A percentile compares a stretch with the other conserved stretches of the same genome.
These are phyloP conservation scores for Chaetomium cochliodes DNA, from an alignment of 495 filamentous ascomycete genomes.

Conservation along the genomic window DNA sequence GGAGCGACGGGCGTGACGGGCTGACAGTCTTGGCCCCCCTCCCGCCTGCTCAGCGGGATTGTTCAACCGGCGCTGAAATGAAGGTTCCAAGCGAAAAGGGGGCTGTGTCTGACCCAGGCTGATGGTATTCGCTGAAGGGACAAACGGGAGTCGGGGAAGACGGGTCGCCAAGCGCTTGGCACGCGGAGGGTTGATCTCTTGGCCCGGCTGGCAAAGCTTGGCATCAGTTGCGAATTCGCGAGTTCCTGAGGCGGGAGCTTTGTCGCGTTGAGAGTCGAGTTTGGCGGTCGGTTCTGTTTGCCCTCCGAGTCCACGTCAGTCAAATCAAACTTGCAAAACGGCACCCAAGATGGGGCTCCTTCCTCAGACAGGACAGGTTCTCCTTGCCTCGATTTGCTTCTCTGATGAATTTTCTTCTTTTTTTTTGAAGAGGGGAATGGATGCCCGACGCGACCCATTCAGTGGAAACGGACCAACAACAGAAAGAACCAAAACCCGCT, in stretches of 20 bases:
- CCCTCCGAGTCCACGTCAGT: no score
- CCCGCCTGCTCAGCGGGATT: background rate
- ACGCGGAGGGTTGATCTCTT: constrained; percentile 25
- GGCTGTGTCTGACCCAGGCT: constrained; percentile 21
- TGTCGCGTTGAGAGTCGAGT: background rate
- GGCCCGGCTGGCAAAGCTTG: constrained; percentile 14
- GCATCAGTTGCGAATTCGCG: constrained; percentile 10
- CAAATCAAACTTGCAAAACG: no score
- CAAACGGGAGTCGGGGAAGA: constrained; percentile 21
- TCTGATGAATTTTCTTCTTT: no score
- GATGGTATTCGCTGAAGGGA: constrained; percentile 20
- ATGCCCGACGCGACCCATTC: background rate
- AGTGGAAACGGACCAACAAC: background rate
- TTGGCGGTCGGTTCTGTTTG: background rate
- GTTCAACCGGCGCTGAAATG: constrained; percentile 1
- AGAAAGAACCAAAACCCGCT: background rate
- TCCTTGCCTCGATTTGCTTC: no score
- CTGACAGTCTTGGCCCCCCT: constrained; percentile 1
- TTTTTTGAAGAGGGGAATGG: background rate
- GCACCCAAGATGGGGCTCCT: no score
- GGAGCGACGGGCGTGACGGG: no score
- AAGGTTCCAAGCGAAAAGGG: constrained; percentile 13
- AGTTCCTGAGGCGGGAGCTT: background rate
- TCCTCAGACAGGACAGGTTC: no score
- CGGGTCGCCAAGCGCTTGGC: constrained; percentile 28